Conservation (phyloP, 2,329 filamentous ascomycete species). For the Trichoderma hamatum region DNA sequence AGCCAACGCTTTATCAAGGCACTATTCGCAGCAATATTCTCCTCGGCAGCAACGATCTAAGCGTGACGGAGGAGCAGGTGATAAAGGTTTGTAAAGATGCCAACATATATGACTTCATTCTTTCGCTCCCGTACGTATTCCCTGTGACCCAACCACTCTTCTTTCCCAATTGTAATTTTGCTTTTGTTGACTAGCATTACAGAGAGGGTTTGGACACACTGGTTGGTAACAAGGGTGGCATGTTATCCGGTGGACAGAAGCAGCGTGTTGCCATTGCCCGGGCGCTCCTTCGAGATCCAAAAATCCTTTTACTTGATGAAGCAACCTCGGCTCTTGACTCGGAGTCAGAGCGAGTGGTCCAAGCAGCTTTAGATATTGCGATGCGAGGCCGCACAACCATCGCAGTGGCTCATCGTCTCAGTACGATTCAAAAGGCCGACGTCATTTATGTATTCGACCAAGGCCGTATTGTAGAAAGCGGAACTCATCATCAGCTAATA, state of each 20-base stretch:
- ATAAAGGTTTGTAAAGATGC: conserved; percentile 82
- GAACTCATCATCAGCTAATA: conserved; percentile 76
- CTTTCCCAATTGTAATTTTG: background rate
- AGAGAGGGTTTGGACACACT: conserved; percentile 25
- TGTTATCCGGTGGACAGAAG: conserved; percentile 26
- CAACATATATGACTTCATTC: conserved; percentile 91
- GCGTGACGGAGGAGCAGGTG: conserved; percentile 72
- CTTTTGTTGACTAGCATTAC: background rate
- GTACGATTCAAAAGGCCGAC: conserved; percentile 92
- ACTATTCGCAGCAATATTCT: conserved; percentile 89
- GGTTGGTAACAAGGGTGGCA: conserved; percentile 47
- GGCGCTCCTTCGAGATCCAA: conserved; percentile 24
- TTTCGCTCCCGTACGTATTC: conserved; percentile 63
- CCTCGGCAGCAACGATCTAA: conserved; percentile 69
- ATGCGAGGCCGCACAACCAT: conserved; percentile 26
- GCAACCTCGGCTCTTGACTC: conserved; percentile 26
- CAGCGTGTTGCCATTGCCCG: conserved; percentile 26
- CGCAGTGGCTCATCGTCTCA: conserved; percentile 57
- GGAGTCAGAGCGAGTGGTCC: conserved; percentile 23
- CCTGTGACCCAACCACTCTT: background rate
- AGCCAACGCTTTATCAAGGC: conserved; percentile 92
- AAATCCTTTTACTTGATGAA: conserved; percentile 25
- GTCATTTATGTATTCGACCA: conserved; percentile 96
- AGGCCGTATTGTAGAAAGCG: conserved; percentile 81
- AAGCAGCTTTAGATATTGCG: conserved; percentile 35